A percentile compares a stretch with the other conserved stretches of the same genome.
These are phyloP conservation scores for Diplodia scrobiculata DNA, from an alignment of 2,329 filamentous ascomycete genomes.

Conservation along the genomic window DNA sequence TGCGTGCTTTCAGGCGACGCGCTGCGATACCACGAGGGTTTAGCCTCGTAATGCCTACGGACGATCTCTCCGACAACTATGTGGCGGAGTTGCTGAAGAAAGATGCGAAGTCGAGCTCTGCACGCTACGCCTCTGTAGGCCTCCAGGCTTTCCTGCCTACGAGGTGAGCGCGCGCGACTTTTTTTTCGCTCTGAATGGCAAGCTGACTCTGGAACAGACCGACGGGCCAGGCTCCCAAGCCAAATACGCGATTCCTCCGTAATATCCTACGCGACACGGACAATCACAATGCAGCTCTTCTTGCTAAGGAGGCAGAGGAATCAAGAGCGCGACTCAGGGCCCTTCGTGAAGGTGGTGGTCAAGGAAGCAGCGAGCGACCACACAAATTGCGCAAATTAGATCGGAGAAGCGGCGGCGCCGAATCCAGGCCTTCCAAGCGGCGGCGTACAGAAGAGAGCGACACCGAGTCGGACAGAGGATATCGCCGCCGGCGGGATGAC, in stretches of 20 bases:
- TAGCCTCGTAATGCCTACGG: slow-evolving; percentile 31
- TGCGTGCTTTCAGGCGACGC: background rate
- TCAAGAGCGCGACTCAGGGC: slow-evolving; percentile 67
- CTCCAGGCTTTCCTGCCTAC: slow-evolving; percentile 66
- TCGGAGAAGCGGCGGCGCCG: background rate
- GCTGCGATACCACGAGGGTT: background rate
- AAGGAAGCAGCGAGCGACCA: slow-evolving; percentile 42
- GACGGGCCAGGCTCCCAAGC: slow-evolving; percentile 71
- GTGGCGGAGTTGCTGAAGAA: slow-evolving; percentile 76
- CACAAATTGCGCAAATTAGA: slow-evolving; percentile 1
- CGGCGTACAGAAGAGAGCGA: slow-evolving; percentile 32
- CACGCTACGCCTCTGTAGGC: slow-evolving; percentile 74
- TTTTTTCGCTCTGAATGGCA: background rate
- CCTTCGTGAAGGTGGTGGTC: slow-evolving; percentile 38
- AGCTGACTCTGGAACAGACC: slow-evolving; percentile 52
- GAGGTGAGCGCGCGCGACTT: slow-evolving; percentile 47
- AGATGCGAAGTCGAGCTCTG: slow-evolving; percentile 73
- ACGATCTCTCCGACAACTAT: slow-evolving; percentile 69
- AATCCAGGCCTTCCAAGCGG: slow-evolving; percentile 24
- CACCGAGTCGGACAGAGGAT: slow-evolving; percentile 31
- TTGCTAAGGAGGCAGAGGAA: slow-evolving; percentile 81
- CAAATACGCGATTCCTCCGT: slow-evolving; percentile 85
- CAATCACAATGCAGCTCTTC: slow-evolving; percentile 81
- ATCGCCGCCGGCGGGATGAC: slow-evolving; percentile 35
- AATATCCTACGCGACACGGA: slow-evolving; percentile 88